Conservation (phyloP, 2,329 filamentous ascomycete genomes). For the Botrytis elliptica region DNA sequence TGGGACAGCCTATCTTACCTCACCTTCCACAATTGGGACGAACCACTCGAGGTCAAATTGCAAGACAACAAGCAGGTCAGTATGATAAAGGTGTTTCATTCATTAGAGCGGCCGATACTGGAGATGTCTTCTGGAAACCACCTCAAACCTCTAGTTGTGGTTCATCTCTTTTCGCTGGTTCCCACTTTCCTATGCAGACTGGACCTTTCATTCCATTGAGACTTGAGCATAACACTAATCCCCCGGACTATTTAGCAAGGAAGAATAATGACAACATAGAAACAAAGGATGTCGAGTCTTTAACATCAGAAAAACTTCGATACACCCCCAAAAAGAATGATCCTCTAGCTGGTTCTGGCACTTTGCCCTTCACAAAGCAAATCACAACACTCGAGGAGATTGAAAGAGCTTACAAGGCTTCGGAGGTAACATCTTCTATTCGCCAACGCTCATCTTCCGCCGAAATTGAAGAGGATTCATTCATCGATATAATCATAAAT, state of each 20-base stretch:
- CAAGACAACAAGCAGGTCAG: conserved; percentile 38
- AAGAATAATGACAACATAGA: conserved; percentile 3
- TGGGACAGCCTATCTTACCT: conserved; percentile 5
- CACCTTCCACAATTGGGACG: conserved; percentile 24
- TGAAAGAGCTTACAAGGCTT: conserved; percentile 27
- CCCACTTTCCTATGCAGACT: conserved; percentile 11
- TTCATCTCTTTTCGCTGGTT: conserved; percentile 25
- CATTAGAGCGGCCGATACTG: conserved; percentile 8
- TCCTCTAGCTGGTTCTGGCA: background rate
- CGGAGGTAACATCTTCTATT: conserved; percentile 15
- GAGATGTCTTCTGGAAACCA: conserved; percentile 18
- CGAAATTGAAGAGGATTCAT: conserved; percentile 37
- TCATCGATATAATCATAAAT: conserved; percentile 42
- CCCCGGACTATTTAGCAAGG: conserved; percentile 29
- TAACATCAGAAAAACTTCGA: background rate
- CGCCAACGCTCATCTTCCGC: background rate
- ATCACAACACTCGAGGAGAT: conserved; percentile 35
- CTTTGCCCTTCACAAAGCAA: conserved; percentile 18
- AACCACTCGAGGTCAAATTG: conserved; percentile 34
- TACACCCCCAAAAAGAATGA: background rate
- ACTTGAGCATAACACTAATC: conserved; percentile 21
- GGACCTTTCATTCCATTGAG: background rate
- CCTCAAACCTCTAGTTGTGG: conserved; percentile 22
- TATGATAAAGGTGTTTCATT: conserved; percentile 30
- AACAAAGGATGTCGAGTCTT: background rate